Percentiles rank a stretch among this genome's conserved stretches.
Evolutionary conservation across 208 protist genomes (phyloP).

Genomic region (Crithidia fasciculata): DNA sequence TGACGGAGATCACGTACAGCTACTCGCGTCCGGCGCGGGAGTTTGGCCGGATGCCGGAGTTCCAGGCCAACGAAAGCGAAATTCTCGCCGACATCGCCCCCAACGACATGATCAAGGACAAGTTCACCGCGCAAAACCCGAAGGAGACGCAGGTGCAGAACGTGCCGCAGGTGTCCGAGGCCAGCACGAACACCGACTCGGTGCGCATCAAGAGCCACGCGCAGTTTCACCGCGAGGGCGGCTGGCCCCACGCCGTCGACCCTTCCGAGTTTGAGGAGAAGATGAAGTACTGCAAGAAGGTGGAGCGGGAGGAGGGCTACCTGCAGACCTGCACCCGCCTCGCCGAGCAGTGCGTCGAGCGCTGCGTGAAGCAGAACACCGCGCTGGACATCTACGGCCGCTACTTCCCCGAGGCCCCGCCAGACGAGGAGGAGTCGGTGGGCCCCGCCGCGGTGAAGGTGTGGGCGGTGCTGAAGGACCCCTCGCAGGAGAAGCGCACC

Average conservation of each 20-base stretch:
- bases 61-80: conserved; percentile 93
- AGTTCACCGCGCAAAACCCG: conserved; percentile 85
- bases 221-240: conserved; percentile 95
- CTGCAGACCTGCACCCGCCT: conserved; percentile 89
- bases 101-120: conserved; percentile 67
- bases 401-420: conserved; percentile 91
- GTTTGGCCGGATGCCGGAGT: conserved; percentile 93
- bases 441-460: conserved; percentile 93
- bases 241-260: conserved; percentile 97
- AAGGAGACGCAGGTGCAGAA: conserved; percentile 92
- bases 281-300: conserved; percentile 97
- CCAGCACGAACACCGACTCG: conserved; percentile 94
- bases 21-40: conserved; percentile 92
- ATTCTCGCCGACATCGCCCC: conserved; percentile 91
- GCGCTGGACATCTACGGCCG: conserved; percentile 97
- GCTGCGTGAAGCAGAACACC: conserved; percentile 96
- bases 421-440: conserved; percentile 77
- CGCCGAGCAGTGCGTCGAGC: conserved; percentile 86
- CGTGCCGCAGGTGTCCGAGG: conserved; percentile 92
- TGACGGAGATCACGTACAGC: conserved; percentile 94
- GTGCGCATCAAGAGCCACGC: conserved; percentile 90
- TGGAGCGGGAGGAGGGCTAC: conserved; percentile 96
- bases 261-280: conserved; percentile 95
- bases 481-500: conserved; percentile 86
- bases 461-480: conserved; percentile 95